A percentile compares a stretch with the other conserved stretches of the same genome.
These are phyloP conservation scores for Chalciporus chontae DNA, from an alignment of 768 basidiomycete species.

Conservation along the genomic window DNA sequence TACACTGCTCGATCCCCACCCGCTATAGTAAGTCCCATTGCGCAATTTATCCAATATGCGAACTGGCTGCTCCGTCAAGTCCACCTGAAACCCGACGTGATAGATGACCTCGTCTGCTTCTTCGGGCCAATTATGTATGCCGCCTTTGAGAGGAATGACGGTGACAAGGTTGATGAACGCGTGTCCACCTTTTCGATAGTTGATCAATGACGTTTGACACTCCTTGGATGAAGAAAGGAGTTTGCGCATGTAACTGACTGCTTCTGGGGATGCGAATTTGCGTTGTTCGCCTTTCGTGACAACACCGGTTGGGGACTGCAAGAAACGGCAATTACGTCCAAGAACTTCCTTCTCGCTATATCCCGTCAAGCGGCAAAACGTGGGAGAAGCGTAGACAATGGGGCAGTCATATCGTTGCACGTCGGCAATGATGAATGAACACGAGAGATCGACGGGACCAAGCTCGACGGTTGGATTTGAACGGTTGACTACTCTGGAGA, in stretches of 20 bases:
- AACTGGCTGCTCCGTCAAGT: constrained; percentile 83
- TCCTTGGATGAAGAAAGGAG: constrained; percentile 73
- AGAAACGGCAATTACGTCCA: constrained; percentile 87
- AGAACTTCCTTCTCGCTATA: constrained; percentile 74
- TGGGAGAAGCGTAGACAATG: constrained; percentile 87
- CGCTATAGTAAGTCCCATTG: constrained; percentile 69
- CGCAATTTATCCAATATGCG: constrained; percentile 75
- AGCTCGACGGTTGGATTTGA: constrained; percentile 71
- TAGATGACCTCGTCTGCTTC: constrained; percentile 74
- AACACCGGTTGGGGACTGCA: constrained; percentile 71
- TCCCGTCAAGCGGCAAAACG: constrained; percentile 75
- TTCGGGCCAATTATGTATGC: constrained; percentile 39
- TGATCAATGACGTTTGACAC: constrained; percentile 83
- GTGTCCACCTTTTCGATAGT: constrained; percentile 80
- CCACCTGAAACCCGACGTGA: constrained; percentile 95
- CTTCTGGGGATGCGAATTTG: constrained; percentile 58
- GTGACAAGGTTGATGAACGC: constrained; percentile 93
- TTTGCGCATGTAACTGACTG: constrained; percentile 66
- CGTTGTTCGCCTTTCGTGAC: constrained; percentile 51
- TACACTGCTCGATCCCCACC: constrained; percentile 7
- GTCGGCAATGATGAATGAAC: constrained; percentile 91
- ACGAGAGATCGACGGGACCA: constrained; percentile 90
- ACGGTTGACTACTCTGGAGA: constrained; percentile 73
- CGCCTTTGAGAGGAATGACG: constrained; percentile 81
- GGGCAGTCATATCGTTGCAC: constrained; percentile 76